Conservation (phyloP, 148 eudicot genomes). For the Vaccinium macrocarpon region DNA sequence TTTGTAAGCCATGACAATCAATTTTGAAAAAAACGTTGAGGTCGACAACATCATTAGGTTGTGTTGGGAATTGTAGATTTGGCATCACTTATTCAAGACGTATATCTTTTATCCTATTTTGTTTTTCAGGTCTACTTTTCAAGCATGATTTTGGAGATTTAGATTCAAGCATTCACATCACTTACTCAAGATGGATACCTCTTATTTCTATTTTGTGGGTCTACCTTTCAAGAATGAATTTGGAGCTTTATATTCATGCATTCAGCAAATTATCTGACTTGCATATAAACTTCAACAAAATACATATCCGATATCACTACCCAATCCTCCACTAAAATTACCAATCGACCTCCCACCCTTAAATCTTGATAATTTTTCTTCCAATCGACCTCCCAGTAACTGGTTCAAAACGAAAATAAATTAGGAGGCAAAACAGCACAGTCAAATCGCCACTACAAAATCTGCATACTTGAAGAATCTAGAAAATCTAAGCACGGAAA, state of each 20-base stretch:
- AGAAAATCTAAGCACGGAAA: neutral
- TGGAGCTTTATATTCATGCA: neutral
- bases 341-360: neutral
- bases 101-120: too few species aligned
- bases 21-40: neutral
- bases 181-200: too few species aligned
- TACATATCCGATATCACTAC: neutral
- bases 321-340: neutral
- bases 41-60: neutral
- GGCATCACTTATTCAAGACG: neutral
- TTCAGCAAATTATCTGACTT: neutral
- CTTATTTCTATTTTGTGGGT: too few species aligned
- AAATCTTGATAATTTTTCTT: neutral
- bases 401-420: neutral
- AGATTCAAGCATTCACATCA: neutral
- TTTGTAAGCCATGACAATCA: neutral
- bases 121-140: too few species aligned
- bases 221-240: too few species aligned
- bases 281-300: neutral
- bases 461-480: neutral
- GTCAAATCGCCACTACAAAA: neutral
- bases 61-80: neutral
- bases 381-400: neutral
- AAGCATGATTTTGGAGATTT: neutral
- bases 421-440: neutral